Base-by-base conservation (phyloP, 768 basidiomycete genomes). In the Hygrocybe coccinea region DNA sequence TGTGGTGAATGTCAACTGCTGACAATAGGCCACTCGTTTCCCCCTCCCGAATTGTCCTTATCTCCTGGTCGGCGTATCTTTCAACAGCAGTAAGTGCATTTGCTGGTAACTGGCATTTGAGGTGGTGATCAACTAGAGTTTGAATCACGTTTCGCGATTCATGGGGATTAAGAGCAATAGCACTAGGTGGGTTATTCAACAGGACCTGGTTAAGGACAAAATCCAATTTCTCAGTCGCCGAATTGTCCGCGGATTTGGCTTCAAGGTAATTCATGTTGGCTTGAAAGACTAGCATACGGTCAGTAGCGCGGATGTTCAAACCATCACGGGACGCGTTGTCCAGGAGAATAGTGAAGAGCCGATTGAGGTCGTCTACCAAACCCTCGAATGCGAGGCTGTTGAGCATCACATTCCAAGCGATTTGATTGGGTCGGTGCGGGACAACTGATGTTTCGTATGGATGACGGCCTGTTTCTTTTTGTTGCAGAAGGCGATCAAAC, bases 401-500 rank as follows among this genome's bases (percentile, higher is more conserved):
- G 10, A 91, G 65, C 67, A 92, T 80, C n/a, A 76, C 52, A 2
- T 65, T 57, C 85, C 87, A 91, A 1, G 83, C 77, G 2, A 70
- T 57, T 3, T 62, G 56, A 59, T 82, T 78, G 2, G 89, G 89
- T 10, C 78, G 76, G 3, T 76, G 68, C 15, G 82, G 75, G 0
- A 67, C 66, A 9, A 65, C 69, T 6, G 76, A 66, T 1, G 82
- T 68, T 49, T 77, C 70, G 59, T 73, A 80, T 1, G 76, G 75
- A 58, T 75, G 53, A 14, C 54, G 54, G 2, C 15, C 55, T 3
- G 11, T 34, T 5, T 34, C 21, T 17, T 34, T 60, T 54, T 57
- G 60, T 60, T 63, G 65, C 45, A 87, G 69, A 29, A 92, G 74
- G 46, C 81, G 78, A 39, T 84, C 74, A 61, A 87, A 89, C 91